These are phyloP conservation scores for Fusarium mexicanum DNA, from an alignment of 2,329 filamentous ascomycete genomes.

Conservation along the genomic window DNA sequence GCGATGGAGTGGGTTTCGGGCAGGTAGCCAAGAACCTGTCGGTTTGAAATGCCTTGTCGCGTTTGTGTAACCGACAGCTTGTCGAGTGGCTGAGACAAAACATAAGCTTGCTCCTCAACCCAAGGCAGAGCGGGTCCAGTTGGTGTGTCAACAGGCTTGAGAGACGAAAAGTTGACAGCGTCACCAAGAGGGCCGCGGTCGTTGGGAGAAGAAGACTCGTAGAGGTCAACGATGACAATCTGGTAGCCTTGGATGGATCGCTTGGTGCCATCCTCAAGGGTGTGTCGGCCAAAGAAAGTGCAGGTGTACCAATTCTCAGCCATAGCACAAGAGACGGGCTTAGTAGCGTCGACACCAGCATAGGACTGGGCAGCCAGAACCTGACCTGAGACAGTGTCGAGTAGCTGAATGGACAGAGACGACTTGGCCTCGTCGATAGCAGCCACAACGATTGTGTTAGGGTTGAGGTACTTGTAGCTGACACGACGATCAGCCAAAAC, in stretches of 20 bases:
- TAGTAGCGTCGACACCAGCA: conserved; percentile 75
- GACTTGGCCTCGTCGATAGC: conserved; percentile 67
- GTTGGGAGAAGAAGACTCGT: conserved; percentile 84
- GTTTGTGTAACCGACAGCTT: conserved; percentile 88
- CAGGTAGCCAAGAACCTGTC: conserved; percentile 82
- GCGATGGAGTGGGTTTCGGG: conserved; percentile 78
- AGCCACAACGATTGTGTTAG: conserved; percentile 82
- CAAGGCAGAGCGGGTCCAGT: conserved; percentile 72
- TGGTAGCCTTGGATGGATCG: conserved; percentile 82
- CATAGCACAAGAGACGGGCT: conserved; percentile 79
- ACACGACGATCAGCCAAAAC: conserved; percentile 93
- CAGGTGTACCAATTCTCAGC: conserved; percentile 97
- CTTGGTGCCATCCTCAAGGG: conserved; percentile 62
- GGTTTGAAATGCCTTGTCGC: conserved; percentile 87
- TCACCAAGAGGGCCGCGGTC: conserved; percentile 83
- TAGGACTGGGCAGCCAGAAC: conserved; percentile 78
- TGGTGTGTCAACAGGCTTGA: conserved; percentile 69
- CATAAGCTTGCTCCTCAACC: conserved; percentile 81
- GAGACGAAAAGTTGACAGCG: conserved; percentile 78
- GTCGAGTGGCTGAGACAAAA: conserved; percentile 81
- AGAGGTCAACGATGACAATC: conserved; percentile 86
- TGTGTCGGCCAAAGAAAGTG: conserved; percentile 75
- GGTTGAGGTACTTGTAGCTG: conserved; percentile 95
- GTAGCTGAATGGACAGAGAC: conserved; percentile 76
- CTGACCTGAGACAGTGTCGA: conserved; percentile 88